Percentiles rank a stretch among this genome's conserved stretches.
phyloP scores from a whole-genome alignment of 148 eudicot genomes.

The Persicaria maculosa region DNA sequence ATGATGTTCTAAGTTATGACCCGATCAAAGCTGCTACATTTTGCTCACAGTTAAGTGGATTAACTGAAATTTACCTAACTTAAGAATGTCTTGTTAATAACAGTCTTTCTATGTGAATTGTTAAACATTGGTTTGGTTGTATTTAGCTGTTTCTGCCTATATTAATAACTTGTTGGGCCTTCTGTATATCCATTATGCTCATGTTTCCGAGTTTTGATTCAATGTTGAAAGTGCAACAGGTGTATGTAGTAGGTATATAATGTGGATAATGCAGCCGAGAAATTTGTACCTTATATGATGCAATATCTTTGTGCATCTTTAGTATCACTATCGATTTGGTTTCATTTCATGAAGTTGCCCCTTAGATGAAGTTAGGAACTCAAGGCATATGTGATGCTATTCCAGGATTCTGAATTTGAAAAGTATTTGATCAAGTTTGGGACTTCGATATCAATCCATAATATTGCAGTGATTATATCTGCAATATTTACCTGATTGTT shows the following conservation, averaged over 20 bases:
- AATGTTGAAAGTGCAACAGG: neutral
- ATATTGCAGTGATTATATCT: neutral
- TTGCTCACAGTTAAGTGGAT: neutral
- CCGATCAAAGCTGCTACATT: neutral
- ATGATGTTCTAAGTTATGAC: neutral
- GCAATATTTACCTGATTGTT: neutral
- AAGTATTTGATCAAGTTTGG: neutral
- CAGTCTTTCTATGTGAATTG: too few species aligned
- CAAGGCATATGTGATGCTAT: neutral
- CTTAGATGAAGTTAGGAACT: neutral
- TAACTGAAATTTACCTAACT: neutral
- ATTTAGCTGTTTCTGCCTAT: neutral
- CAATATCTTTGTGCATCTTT: neutral
- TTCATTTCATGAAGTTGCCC: neutral
- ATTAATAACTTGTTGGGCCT: neutral
- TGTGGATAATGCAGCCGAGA: slow-evolving; percentile 4
- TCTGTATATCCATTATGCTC: neutral
- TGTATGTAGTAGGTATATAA: neutral
- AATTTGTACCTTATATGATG: neutral
- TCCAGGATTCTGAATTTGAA: neutral
- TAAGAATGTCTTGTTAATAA: neutral
- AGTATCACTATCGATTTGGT: neutral
- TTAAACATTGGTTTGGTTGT: neutral
- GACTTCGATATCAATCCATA: neutral
- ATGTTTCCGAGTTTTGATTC: neutral